These are phyloP conservation scores for Hibiscus syriacus DNA, from an alignment of 345 rosid species.

Conservation along the genomic window DNA sequence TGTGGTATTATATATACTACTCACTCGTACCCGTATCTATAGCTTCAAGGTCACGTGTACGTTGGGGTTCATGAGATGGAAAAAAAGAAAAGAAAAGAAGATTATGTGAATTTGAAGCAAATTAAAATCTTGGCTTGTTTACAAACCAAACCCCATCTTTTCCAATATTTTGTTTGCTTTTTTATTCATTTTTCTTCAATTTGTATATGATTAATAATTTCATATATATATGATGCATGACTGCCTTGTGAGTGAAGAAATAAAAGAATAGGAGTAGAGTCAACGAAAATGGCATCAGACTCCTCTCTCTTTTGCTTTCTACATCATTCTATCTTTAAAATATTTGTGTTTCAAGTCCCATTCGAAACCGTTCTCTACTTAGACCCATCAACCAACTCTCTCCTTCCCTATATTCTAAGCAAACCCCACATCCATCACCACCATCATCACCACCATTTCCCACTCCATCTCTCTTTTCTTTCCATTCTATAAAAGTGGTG, in stretches of 20 bases:
- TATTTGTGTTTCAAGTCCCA: slow-evolving; percentile 31
- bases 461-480: slow-evolving; percentile 32
- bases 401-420: slow-evolving; percentile 87
- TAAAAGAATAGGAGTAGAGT: slow-evolving; percentile 19
- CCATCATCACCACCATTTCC: slow-evolving; percentile 59
- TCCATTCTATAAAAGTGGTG: slow-evolving; percentile 24
- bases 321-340: slow-evolving; percentile 9
- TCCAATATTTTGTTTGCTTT: neutral
- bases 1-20: slow-evolving; percentile 18
- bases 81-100: slow-evolving; percentile 20
- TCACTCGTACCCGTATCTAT: slow-evolving; percentile 5
- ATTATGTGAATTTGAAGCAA: slow-evolving; percentile 93
- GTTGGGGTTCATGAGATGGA: slow-evolving; percentile 36
- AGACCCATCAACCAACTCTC: slow-evolving; percentile 71
- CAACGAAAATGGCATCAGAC: slow-evolving; percentile 57
- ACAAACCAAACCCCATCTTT: slow-evolving; percentile 28
- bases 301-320: neutral
- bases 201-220: slow-evolving; percentile 9
- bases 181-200: neutral
- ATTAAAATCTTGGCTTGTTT: slow-evolving; percentile 42
- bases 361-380: slow-evolving; percentile 74
- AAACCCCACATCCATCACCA: slow-evolving; percentile 73
- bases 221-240: slow-evolving; percentile 24
- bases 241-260: slow-evolving; percentile 71
- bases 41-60: slow-evolving; percentile 60